phyloP scores from a whole-genome alignment of 306 rosid species.

The Betula pendula region DNA sequence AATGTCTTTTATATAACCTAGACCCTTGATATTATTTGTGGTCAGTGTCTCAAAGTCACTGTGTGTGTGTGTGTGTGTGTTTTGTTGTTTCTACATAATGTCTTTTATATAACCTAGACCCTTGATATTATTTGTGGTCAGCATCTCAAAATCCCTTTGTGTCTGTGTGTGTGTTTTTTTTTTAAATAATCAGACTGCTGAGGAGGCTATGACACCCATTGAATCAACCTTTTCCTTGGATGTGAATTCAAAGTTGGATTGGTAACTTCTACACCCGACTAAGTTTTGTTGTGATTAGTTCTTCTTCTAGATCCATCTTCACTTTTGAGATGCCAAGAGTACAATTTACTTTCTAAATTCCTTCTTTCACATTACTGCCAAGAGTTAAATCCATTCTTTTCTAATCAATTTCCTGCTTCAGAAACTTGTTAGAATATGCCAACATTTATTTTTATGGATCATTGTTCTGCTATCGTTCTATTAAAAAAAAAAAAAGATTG shows the following conservation, averaged over 20 bases:
- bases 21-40: constrained; percentile 10
- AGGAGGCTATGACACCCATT: constrained; percentile 96
- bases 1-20: background rate
- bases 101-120: background rate
- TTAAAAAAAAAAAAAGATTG: background rate
- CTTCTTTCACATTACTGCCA: background rate
- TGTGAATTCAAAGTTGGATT: constrained; percentile 90
- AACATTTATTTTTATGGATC: background rate
- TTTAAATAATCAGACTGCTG: constrained; percentile 75
- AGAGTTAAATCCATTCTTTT: background rate
- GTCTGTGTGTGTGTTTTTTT: too few species aligned
- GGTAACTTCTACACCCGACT: constrained; percentile 50
- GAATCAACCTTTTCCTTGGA: constrained; percentile 93
- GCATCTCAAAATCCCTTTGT: constrained; percentile 9
- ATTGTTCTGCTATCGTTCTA: background rate
- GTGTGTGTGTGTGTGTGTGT: too few species aligned
- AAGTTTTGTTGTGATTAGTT: background rate
- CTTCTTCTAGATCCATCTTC: background rate
- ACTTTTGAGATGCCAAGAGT: background rate
- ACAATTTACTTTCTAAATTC: background rate
- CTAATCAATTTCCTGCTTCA: background rate
- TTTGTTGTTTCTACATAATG: background rate
- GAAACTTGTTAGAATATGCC: background rate
- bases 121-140: constrained; percentile 11
- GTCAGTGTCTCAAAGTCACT: constrained; percentile 8